phyloP scores from a whole-genome alignment of 208 protist species.

The Strigomonas galati region DNA sequence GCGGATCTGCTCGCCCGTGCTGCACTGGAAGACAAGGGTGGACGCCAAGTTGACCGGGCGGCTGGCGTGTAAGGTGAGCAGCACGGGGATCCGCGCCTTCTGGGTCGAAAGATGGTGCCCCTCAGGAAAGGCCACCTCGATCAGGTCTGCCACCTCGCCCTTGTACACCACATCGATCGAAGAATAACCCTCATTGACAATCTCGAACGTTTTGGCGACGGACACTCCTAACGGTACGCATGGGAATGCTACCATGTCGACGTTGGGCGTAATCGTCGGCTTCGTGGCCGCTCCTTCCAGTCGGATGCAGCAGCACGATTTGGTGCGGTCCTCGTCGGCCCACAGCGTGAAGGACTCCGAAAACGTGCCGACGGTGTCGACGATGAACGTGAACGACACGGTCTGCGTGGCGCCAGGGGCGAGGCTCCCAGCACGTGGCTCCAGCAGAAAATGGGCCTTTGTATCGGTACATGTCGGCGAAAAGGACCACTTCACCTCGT shows the following conservation, averaged over 20 bases:
- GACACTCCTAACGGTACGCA: constrained; percentile 78
- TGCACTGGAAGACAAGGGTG: constrained; percentile 82
- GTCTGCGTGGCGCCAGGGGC: constrained; percentile 32
- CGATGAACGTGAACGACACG: constrained; percentile 77
- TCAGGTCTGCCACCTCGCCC: constrained; percentile 52
- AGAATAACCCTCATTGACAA: constrained; percentile 94
- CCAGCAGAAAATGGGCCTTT: constrained; percentile 54
- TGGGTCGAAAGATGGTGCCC: constrained; percentile 32
- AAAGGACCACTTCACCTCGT: constrained; percentile 20
- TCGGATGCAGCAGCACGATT: constrained; percentile 54
- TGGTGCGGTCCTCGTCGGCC: constrained; percentile 36
- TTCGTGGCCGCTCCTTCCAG: constrained; percentile 58
- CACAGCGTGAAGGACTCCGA: constrained; percentile 42
- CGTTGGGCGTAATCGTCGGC: constrained; percentile 82
- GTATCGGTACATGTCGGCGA: neutral
- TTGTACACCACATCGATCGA: constrained; percentile 78
- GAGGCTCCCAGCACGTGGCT: constrained; percentile 53
- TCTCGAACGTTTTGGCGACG: constrained; percentile 57
- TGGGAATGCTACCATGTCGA: constrained; percentile 78
- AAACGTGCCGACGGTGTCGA: constrained; percentile 28
- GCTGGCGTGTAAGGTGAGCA: constrained; percentile 61
- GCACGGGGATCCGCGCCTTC: constrained; percentile 35
- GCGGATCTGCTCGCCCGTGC: constrained; percentile 61
- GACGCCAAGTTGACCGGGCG: constrained; percentile 81
- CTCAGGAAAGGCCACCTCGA: constrained; percentile 79